A percentile compares a stretch with the other conserved stretches of the same genome.
Conservation (phyloP, 1,284 basidiomycete species). For the Lignosus rhinocerotis region DNA sequence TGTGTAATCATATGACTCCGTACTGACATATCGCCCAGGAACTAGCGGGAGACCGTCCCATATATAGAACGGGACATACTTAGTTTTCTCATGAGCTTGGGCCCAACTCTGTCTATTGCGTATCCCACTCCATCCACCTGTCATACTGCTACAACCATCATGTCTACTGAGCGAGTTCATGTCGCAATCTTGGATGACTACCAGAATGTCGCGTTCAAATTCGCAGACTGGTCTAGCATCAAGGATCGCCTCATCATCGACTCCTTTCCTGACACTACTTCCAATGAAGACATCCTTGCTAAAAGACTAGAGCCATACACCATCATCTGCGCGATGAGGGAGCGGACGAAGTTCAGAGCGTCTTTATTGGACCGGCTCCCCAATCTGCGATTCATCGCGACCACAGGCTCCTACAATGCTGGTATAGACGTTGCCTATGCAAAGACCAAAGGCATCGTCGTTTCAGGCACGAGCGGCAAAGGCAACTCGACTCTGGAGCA, state of each 20-base stretch:
- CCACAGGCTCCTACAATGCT: constrained; percentile 53
- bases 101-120: neutral
- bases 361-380: constrained; percentile 55
- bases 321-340: constrained; percentile 68
- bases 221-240: constrained; percentile 54
- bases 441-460: constrained; percentile 49
- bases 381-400: constrained; percentile 57
- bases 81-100: constrained; percentile 3
- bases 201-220: constrained; percentile 49
- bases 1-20: too few relatives aligned
- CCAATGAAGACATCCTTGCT: constrained; percentile 50
- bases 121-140: neutral
- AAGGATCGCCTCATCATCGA: constrained; percentile 41
- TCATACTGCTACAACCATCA: constrained; percentile 18
- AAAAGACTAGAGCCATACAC: constrained; percentile 51
- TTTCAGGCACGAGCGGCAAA: constrained; percentile 52
- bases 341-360: constrained; percentile 58
- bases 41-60: neutral
- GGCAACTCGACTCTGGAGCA: constrained; percentile 57
- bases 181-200: constrained; percentile 69
- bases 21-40: constrained; percentile 5
- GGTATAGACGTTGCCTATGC: constrained; percentile 53
- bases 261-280: constrained; percentile 52
- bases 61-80: constrained; percentile 7
- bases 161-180: constrained; percentile 25